Conservation (phyloP, 352 stramenopile species). For the Phytophthora fragariae region DNA sequence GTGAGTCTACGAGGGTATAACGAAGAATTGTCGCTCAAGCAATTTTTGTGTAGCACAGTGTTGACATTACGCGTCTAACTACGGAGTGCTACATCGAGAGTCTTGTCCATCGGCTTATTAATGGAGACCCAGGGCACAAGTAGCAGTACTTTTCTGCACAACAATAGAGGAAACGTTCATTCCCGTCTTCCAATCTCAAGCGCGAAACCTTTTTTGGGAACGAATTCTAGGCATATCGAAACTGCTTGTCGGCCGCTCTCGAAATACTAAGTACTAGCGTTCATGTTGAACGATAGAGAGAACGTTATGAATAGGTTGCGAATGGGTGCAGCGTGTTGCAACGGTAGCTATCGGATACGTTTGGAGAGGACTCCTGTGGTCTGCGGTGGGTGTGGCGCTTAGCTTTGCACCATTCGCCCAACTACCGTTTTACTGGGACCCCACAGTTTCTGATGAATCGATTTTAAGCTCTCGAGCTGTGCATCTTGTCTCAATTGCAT, state of each 20-base stretch:
- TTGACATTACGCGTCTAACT: not conserved
- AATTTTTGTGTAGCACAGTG: not conserved
- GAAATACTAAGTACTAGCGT: constrained; percentile 24
- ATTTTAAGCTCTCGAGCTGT: not conserved
- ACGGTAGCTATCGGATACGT: not conserved
- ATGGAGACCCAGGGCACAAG: not conserved
- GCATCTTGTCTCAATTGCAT: not conserved
- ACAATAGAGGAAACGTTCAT: not conserved
- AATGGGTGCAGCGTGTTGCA: constrained; percentile 12
- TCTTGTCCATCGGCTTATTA: not conserved
- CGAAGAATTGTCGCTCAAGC: not conserved
- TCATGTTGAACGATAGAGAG: not conserved
- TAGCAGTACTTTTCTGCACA: not conserved
- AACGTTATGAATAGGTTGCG: constrained; percentile 8
- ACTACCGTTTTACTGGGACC: not conserved
- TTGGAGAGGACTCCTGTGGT: constrained; percentile 2
- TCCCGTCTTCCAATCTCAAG: not conserved
- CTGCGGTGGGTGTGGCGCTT: not conserved
- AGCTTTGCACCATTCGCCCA: not conserved
- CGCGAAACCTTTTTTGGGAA: constrained; percentile 1
- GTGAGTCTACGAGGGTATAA: not conserved
- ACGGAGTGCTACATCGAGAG: not conserved
- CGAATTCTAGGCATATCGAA: not conserved
- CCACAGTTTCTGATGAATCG: not conserved
- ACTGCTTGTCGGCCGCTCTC: not conserved